phyloP scores from a whole-genome alignment of 2,329 filamentous ascomycete species.

The Achaetomium macrosporum region DNA sequence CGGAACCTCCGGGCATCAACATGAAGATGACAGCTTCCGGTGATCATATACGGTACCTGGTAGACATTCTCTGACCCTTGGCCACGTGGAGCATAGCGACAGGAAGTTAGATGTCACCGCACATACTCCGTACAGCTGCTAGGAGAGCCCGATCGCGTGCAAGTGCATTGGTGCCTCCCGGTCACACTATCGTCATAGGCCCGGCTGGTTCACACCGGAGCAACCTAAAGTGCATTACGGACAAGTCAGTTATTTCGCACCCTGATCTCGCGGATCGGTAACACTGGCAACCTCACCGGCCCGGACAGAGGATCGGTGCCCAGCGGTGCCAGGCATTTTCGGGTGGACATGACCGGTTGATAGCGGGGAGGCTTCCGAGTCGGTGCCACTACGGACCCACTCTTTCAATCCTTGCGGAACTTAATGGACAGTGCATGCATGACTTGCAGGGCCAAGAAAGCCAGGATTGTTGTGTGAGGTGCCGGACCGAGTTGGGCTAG shows the following conservation, averaged over 20 bases:
- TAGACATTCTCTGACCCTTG: neutral
- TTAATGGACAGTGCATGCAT: neutral
- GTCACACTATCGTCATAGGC: too few species aligned
- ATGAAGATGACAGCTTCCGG: neutral
- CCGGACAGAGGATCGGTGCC: neutral
- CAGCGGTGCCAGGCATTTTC: neutral
- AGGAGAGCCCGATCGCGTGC: neutral
- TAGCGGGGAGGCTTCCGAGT: neutral
- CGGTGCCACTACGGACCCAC: too few species aligned
- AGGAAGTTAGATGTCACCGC: neutral
- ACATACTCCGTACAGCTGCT: too few species aligned
- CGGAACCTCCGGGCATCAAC: too few species aligned
- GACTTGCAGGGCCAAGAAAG: slow-evolving; percentile 20
- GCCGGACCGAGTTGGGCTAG: slow-evolving; percentile 16
- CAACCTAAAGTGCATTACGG: neutral
- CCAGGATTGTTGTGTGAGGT: neutral
- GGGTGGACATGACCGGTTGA: neutral
- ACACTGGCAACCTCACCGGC: slow-evolving; percentile 3
- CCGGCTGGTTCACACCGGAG: neutral
- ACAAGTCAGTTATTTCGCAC: neutral
- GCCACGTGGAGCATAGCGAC: slow-evolving; percentile 15
- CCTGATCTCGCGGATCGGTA: neutral
- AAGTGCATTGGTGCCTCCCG: too few species aligned
- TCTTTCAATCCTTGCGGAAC: neutral
- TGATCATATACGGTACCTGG: too few species aligned